These are phyloP conservation scores for Yamadazyma sp. DNA, from an alignment of 805 yeast species.

Conservation along the genomic window DNA sequence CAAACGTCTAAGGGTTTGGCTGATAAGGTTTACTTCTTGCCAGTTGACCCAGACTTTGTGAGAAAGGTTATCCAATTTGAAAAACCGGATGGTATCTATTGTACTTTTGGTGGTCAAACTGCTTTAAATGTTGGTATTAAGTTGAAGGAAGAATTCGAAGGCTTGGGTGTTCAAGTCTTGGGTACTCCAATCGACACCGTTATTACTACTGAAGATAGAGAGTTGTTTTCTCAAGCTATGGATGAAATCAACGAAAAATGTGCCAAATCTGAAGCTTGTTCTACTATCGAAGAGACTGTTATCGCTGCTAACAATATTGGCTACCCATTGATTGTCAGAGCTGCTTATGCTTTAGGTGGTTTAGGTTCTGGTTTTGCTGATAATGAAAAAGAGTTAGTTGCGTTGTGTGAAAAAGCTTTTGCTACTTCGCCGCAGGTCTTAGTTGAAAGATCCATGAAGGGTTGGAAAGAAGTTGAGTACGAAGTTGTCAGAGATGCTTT, in stretches of 20 bases:
- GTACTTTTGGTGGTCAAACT: conserved; percentile 99
- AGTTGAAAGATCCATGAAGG: conserved; percentile 95
- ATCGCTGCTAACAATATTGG: conserved; percentile 87
- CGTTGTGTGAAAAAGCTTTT: conserved; percentile 85
- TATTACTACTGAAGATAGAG: conserved; percentile 97
- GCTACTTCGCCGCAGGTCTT: conserved; percentile 95
- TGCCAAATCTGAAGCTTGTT: conserved; percentile 95
- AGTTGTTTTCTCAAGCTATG: conserved; percentile 89
- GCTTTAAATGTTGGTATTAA: conserved; percentile 95
- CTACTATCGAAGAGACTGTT: conserved; percentile 88
- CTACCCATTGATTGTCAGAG: conserved; percentile 94
- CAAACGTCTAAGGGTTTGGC: conserved; percentile 95
- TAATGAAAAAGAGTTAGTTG: conserved; percentile 76
- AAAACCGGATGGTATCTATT: conserved; percentile 91
- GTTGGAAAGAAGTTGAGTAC: conserved; percentile 99
- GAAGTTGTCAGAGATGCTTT: conserved; percentile 97
- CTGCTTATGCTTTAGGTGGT: conserved; percentile 97
- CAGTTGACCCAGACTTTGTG: conserved; percentile 96
- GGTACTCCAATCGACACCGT: conserved; percentile 97
- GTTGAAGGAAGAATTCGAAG: conserved; percentile 90
- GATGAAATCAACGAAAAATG: conserved; percentile 94
- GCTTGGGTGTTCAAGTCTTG: conserved; percentile 88
- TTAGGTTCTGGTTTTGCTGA: conserved; percentile 96
- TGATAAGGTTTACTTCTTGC: conserved; percentile 92
- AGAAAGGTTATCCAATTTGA: conserved; percentile 94